These are phyloP conservation scores for Stipa capillata DNA, from an alignment of 176 grass and related monocot species.

Conservation along the genomic window DNA sequence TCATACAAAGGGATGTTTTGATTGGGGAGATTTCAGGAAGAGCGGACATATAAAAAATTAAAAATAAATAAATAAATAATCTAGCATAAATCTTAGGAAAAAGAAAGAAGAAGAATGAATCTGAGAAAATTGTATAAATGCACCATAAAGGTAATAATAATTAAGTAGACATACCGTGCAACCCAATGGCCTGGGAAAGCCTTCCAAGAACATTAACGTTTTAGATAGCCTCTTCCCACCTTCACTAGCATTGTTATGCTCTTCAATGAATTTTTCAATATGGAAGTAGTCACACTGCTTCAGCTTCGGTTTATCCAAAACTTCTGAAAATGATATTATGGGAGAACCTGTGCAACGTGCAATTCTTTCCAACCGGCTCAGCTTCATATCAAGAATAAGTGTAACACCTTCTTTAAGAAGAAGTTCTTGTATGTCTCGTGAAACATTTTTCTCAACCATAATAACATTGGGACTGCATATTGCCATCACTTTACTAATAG, in stretches of 20 bases:
- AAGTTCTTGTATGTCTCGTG: constrained; percentile 68
- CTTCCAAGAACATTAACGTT: constrained; percentile 87
- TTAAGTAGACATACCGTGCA: constrained; percentile 57
- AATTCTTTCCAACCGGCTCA: constrained; percentile 59
- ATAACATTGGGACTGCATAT: constrained; percentile 71
- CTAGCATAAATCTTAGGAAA: not conserved
- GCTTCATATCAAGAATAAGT: constrained; percentile 75
- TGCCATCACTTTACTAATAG: constrained; percentile 68
- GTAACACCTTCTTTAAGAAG: constrained; percentile 65
- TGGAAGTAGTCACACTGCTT: constrained; percentile 75
- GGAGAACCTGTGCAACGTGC: constrained; percentile 80
- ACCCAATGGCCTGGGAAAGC: constrained; percentile 65
- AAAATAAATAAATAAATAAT: not conserved
- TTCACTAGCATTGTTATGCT: constrained; percentile 49
- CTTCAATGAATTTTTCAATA: constrained; percentile 67
- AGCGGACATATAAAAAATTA: not conserved
- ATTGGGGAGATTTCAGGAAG: not conserved
- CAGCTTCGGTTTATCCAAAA: constrained; percentile 49
- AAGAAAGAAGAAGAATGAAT: not conserved
- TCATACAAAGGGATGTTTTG: not conserved
- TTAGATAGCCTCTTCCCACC: constrained; percentile 62
- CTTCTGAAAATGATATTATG: constrained; percentile 68
- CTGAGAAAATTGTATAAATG: not conserved
- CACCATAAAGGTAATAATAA: not conserved
- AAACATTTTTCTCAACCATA: constrained; percentile 87